Conservation (phyloP, 257 asterid genomes). For the Solanum ossicruentum region DNA sequence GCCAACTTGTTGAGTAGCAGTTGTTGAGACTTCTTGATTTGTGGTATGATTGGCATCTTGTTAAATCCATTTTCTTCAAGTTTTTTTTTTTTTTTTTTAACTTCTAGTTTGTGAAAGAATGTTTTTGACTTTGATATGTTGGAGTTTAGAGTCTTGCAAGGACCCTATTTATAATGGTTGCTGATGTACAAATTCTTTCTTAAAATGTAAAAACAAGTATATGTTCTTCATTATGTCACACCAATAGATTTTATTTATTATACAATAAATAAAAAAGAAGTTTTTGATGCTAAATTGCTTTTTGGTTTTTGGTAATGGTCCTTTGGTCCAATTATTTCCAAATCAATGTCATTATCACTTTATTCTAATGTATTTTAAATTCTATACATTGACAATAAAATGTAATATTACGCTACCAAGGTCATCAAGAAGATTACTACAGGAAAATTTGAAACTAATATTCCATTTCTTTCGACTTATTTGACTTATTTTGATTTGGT, state of each 20-base stretch:
- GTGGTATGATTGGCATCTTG: neutral
- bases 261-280: neutral
- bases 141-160: neutral
- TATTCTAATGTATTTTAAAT: neutral
- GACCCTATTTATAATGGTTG: constrained; percentile 19
- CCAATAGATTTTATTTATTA: neutral
- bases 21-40: constrained; percentile 6
- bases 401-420: neutral
- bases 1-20: neutral
- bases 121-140: constrained; percentile 3
- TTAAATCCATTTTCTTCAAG: neutral
- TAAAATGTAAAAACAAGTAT: constrained; percentile 12
- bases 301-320: neutral
- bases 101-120: neutral
- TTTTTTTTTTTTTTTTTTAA: no score
- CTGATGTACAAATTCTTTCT: neutral
- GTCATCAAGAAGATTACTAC: neutral
- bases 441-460: neutral
- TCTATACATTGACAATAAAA: neutral
- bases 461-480: no score
- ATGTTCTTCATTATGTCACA: constrained; percentile 13
- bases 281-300: neutral
- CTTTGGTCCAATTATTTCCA: neutral
- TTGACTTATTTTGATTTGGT: no score
- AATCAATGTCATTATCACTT: neutral